A percentile compares a stretch with the other conserved stretches of the same genome.
Evolutionary conservation across 2,329 filamentous ascomycete species (phyloP).

Genomic region (Alternaria ethzedia): DNA sequence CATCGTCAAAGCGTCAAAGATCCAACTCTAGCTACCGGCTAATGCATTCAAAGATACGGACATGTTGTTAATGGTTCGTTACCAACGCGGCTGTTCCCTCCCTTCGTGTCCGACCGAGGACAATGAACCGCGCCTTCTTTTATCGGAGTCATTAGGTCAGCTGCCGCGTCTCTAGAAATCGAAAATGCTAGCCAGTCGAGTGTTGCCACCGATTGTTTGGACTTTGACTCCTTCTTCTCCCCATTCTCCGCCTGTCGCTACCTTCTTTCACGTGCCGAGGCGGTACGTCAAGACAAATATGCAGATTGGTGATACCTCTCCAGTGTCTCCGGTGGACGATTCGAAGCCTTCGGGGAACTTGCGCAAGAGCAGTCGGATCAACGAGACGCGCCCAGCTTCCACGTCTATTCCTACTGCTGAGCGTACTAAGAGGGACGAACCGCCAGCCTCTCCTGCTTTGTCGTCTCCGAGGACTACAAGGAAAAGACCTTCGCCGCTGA

Average conservation of each 20-base stretch:
- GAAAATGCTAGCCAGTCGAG: conserved; percentile 45
- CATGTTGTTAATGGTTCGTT: conserved; percentile 25
- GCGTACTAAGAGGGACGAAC: conserved; percentile 25
- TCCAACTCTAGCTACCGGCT: conserved; percentile 27
- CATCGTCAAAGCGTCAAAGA: conserved; percentile 30
- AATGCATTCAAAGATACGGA: conserved; percentile 44
- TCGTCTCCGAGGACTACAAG: conserved; percentile 28
- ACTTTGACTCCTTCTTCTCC: conserved; percentile 22
- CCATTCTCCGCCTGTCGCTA: conserved; percentile 32
- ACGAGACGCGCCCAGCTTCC: conserved; percentile 32
- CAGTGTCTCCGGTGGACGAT: conserved; percentile 27
- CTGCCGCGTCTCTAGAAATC: conserved; percentile 27
- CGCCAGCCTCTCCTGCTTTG: conserved; percentile 17
- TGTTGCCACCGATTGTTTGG: conserved; percentile 41
- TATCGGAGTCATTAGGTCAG: conserved; percentile 39
- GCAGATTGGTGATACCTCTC: conserved; percentile 28
- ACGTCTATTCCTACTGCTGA: conserved; percentile 20
- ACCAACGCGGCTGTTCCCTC: conserved; percentile 23
- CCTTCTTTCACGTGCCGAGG: conserved; percentile 44
- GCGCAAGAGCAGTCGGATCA: conserved; percentile 38
- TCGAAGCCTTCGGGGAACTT: conserved; percentile 27
- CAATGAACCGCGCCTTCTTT: conserved; percentile 44
- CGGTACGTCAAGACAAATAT: conserved; percentile 45
- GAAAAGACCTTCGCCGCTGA: conserved; percentile 34
- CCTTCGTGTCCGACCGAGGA: conserved; percentile 35